phyloP scores from a whole-genome alignment of 345 rosid genomes.

The Erysimum cheiranthoides region DNA sequence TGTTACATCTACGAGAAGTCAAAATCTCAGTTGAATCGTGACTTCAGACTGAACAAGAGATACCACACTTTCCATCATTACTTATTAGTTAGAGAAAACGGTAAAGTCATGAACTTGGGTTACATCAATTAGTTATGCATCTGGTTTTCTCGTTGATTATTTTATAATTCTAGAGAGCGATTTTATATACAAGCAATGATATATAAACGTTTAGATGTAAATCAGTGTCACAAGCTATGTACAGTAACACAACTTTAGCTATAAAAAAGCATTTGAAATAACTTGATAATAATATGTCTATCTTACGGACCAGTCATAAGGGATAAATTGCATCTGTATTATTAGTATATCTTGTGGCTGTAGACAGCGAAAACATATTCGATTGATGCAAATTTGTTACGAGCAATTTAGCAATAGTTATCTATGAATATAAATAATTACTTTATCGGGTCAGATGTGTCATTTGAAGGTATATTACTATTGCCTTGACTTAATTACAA shows the following conservation, averaged over 20 bases:
- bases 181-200: background rate
- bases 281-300: background rate
- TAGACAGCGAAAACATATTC: no score
- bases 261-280: background rate
- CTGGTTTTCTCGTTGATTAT: background rate
- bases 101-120: background rate
- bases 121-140: background rate
- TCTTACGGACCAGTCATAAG: no score
- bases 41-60: background rate
- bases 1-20: constrained; percentile 21
- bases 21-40: constrained; percentile 7
- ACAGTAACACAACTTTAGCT: background rate
- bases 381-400: no score
- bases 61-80: background rate
- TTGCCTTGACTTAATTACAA: background rate
- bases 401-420: background rate
- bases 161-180: background rate
- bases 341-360: background rate
- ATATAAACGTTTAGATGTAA: no score
- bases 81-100: background rate
- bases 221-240: background rate
- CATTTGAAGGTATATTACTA: background rate
- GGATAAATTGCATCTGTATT: background rate
- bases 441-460: background rate
- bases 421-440: no score